phyloP scores from a whole-genome alignment of 2,329 filamentous ascomycete species.

The Botryotinia narcissicola region DNA sequence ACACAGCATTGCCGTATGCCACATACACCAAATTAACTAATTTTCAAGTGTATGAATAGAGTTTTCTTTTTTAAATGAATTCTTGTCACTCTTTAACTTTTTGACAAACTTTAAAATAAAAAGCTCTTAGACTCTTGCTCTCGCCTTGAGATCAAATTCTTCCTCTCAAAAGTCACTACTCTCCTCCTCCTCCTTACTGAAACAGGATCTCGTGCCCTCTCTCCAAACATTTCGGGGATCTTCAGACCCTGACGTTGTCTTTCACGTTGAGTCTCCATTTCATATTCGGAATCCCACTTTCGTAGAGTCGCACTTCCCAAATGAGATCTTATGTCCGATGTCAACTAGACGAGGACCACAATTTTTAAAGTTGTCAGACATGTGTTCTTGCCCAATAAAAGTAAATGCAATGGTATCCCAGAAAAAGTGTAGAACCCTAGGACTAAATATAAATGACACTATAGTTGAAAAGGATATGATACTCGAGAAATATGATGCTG shows the following conservation, averaged over 20 bases:
- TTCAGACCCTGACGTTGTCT: conserved; percentile 6
- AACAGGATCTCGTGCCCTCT: not conserved
- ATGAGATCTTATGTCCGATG: conserved; percentile 17
- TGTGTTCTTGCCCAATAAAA: not conserved
- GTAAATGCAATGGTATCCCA: conserved; percentile 9
- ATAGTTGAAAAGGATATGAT: not conserved
- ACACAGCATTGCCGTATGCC: conserved; percentile 12
- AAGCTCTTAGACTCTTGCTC: not conserved
- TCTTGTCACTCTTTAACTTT: not conserved
- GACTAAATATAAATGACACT: not conserved
- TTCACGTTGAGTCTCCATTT: conserved; percentile 9
- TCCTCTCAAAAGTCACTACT: not conserved
- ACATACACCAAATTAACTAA: not conserved
- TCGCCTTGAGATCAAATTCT: not conserved
- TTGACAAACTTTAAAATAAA: not conserved
- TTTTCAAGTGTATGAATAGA: not conserved
- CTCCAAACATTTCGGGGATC: conserved; percentile 2
- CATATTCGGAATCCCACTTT: conserved; percentile 9
- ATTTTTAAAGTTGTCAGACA: conserved; percentile 11
- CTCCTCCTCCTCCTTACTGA: not conserved
- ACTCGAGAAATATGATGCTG: not conserved
- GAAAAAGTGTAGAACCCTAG: not conserved
- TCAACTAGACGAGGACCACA: conserved; percentile 2
- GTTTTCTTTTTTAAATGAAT: not conserved
- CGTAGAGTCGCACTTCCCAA: conserved; percentile 4